Evolutionary conservation across 495 filamentous ascomycete species (phyloP), one percentile per base, ranked within the genome.

Genomic region (Lasiosphaeriaceae sp.): DNA sequence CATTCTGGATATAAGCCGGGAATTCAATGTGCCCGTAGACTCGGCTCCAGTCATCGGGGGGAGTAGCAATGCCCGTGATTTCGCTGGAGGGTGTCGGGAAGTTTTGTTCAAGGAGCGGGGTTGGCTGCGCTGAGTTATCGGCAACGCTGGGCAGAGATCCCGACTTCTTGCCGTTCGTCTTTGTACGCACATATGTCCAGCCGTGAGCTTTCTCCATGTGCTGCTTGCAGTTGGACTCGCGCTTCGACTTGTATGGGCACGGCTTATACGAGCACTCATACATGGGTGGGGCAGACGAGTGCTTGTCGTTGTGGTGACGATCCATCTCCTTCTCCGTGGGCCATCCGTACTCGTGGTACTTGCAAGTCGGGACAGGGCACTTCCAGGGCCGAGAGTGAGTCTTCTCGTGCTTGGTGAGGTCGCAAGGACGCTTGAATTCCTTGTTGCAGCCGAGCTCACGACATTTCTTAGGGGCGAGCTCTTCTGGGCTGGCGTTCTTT

Each of bases 131-230:
- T n/a, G 64, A 66, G 51, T 60, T 60, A 41, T 55, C 57, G 6
- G 50, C 50, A 17, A 66, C 61, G 67, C 75, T 78, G 20, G 60
- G 44, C 24, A 58, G 43, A 19, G 50, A 58, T 21, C 60, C 55
- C 20, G 56, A 48, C 68, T 79, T 82, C 63, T 87, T 84, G 62
- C 71, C 71, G 55, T 96, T 96, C 74, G 87, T 90, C 81, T 96
- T 96, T 49, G 90, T 90, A 37, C 94, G 88, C 59, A 89, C 83
- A 60, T 98, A 98, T 3, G 79, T 77, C 86, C 90, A 97, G 44
- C 86, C 85, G 65, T 98, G 94, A 0, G 91, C 86, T 71, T 97
- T 98, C 76, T 98, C 94, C 94, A 98, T 98, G 73, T 98, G 94
- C 72, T 98, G 94, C 72, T 97, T 97, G 83, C 91, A 96, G 74